Percentiles rank a stretch among this genome's conserved stretches.
phyloP scores from a whole-genome alignment of 345 rosid species.

The Punica granatum region DNA sequence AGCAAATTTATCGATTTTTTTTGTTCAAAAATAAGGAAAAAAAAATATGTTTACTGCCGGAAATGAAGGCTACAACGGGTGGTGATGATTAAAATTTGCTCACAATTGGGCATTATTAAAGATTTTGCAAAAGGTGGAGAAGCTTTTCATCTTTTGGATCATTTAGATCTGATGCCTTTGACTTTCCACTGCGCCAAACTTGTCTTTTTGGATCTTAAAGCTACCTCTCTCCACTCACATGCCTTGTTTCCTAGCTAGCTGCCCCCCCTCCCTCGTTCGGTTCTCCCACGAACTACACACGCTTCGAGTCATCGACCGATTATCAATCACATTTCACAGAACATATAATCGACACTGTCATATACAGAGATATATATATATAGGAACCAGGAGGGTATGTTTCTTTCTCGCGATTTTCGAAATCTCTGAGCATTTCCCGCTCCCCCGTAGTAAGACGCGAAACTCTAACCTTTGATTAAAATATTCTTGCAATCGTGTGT shows the following conservation, averaged over 20 bases:
- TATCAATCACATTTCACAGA: neutral
- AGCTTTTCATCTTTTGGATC: constrained; percentile 7
- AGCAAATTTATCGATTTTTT: no score
- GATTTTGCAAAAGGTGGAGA: neutral
- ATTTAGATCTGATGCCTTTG: constrained; percentile 9
- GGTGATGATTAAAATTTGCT: neutral
- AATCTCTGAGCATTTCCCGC: no score
- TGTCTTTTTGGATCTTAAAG: constrained; percentile 1
- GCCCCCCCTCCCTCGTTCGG: neutral
- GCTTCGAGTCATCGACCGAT: neutral
- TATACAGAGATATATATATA: no score
- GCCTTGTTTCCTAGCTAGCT: neutral
- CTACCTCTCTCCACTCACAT: constrained; percentile 11
- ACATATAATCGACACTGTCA: neutral
- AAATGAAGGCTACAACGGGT: constrained; percentile 6
- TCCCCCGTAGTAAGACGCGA: no score
- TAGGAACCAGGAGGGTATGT: no score
- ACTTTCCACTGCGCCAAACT: constrained; percentile 5
- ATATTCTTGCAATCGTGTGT: no score
- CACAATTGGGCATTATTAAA: neutral
- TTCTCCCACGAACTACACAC: neutral
- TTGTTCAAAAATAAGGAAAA: no score
- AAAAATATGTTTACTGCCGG: constrained; percentile 13
- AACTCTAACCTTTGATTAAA: no score
- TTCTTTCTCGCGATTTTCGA: no score